Base-by-base conservation (phyloP, 768 basidiomycete species). In the Termitomyces sp. region DNA sequence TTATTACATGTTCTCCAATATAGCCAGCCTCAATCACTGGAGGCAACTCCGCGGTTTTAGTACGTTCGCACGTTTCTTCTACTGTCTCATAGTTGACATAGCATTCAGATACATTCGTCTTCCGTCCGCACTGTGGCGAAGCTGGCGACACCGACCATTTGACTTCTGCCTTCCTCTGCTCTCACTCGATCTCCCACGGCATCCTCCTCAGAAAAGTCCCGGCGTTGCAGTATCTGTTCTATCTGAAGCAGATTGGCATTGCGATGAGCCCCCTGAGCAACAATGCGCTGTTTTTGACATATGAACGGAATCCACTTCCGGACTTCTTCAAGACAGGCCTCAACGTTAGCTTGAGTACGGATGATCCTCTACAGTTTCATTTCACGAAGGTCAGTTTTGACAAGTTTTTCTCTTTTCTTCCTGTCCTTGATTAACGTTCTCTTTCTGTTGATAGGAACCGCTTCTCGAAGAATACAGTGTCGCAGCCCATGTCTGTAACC, bases 201-300 rank as follows among this genome's bases (percentile, higher is more conserved):
- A 99, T 99, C 72, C 80, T 98, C 20, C 83, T 99, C 9, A 90
- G 97, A 61, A 99, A 99, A 74, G 96, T 99, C 5, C 97, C 97
- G 0, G 96, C 96, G 1, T 76, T 99, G 50, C 94, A 96, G 70
- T 99, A 99, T 71, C 84, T 99, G 14, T 99, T 95, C 77, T 99
- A 98, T 73, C 81, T 99, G 65, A 96, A 94, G 75, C 97, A 98
- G 77, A 98, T 98, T 64, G 96, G 97, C 36, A 84, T 99, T 17
- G 97, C 97, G 2, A 99, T 99, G 97, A 95, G 93, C 69, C 97
- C 97, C 2, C 76, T 99, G 50, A 97, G 94, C 74, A 99, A 99
- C 72, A 99, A 99, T 66, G 95, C 97, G 1, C 78, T 99, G 42
- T 99, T 99, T 79, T 79, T 99, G 70, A 89, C 92, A 3, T 98